Evolutionary conservation across 169 alveolate species (phyloP).

Genomic region (Neospora caninum): DNA sequence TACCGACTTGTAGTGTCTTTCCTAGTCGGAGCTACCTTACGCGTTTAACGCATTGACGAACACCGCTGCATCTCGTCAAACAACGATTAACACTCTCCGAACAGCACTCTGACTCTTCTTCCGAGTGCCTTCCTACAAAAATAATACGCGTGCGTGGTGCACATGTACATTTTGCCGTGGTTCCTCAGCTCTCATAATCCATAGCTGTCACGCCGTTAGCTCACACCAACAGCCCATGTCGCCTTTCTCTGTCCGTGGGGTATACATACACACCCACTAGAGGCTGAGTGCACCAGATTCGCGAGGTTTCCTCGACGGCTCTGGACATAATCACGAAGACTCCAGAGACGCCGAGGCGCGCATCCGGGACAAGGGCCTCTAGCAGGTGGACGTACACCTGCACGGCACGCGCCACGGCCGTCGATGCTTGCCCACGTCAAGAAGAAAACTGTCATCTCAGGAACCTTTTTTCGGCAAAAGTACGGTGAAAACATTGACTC

Average conservation of each 20-base stretch:
- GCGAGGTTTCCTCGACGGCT: not conserved
- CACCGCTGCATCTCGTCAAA: no score
- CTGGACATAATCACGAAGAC: not conserved
- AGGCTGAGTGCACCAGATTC: not conserved
- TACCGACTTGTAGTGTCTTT: not conserved
- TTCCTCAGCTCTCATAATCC: conserved; percentile 39
- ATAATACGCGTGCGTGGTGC: no score
- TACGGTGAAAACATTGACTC: not conserved
- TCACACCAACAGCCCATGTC: not conserved
- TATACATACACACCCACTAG: not conserved
- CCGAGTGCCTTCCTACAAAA: no score
- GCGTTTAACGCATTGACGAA: no score
- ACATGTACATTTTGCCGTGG: not conserved
- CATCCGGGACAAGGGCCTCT: not conserved
- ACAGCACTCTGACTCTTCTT: no score
- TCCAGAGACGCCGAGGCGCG: not conserved
- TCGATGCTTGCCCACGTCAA: conserved; percentile 25
- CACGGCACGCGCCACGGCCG: conserved; percentile 13
- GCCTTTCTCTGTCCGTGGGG: not conserved
- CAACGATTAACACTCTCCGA: no score
- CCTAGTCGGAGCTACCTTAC: no score
- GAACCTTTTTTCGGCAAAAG: not conserved
- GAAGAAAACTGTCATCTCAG: conserved; percentile 8
- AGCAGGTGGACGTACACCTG: not conserved
- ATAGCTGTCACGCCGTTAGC: conserved; percentile 33